Evolutionary conservation across 768 basidiomycete genomes (phyloP), one percentile per base, ranked within the genome.

Genomic region (Naganishia vishniacii): DNA sequence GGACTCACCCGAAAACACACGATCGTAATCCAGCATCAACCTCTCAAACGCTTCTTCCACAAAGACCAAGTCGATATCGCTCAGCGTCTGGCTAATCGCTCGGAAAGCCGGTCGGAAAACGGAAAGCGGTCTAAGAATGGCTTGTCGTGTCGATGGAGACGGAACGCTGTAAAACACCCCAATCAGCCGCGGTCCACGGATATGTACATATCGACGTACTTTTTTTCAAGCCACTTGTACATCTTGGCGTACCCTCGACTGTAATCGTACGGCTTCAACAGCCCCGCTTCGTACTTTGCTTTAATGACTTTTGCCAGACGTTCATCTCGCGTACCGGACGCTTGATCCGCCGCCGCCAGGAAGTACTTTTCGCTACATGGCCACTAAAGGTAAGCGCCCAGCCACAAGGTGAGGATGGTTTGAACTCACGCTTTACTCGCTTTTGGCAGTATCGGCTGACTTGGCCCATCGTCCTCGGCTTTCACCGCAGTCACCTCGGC

Each of bases 1-100:
- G 8, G 1, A 71, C 77, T 67, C 61, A 78, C 77, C 75, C 18
- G 73, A 72, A 62, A 79, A 75, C 11, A 78, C 91, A 25, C 92
- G 87, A 75, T 97, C 94, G 68, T 97, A 97, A 73, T 95, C 92
- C 23, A 98, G 84, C 63, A 99, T 81, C 65, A 97, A 82, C 0
- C 93, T 87, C 75, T 99, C 94, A 72, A 98, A 97, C 0, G 89
- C 92, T 78, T 98, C 94, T 77, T 98, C 94, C 71, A 99, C 93
- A 77, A 95, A 94, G 13, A 98, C 89, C 28, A 95, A 83, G 77
- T 99, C 94, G 34, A 77, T 72, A 66, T 77, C 75, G 40, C 71
- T 73, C 32, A 74, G 65, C 29, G 71, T 71, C 45, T 68, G 62
- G 6, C 74, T 76, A 40, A 78, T 74, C 61, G 76, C 76, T n/a